These are phyloP conservation scores for Penicillium sp. DNA, from an alignment of 2,329 filamentous ascomycete species.

Conservation along the genomic window DNA sequence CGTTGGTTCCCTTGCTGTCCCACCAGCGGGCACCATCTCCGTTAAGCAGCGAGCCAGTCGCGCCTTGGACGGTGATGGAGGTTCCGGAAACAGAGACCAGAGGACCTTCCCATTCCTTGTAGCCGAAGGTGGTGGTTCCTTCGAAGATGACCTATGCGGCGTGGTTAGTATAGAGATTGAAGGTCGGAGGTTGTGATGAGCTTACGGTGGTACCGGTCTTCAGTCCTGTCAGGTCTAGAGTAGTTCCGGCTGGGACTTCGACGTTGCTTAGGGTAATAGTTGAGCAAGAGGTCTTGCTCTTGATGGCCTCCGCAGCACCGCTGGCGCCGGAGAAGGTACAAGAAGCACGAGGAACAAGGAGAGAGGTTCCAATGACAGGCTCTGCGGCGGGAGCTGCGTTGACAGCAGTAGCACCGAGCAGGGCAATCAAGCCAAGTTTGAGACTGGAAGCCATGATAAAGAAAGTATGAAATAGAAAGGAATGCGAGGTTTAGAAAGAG, in stretches of 20 bases:
- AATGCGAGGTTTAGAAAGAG: not conserved
- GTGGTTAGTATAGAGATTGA: not conserved
- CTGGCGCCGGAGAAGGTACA: not conserved
- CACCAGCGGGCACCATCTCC: slow-evolving; percentile 58
- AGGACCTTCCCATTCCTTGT: slow-evolving; percentile 63
- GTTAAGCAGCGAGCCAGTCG: slow-evolving; percentile 46
- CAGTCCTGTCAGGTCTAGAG: not conserved
- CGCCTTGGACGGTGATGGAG: slow-evolving; percentile 53
- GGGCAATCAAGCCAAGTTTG: not conserved
- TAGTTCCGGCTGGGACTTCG: not conserved
- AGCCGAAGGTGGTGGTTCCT: slow-evolving; percentile 64
- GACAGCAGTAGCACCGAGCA: not conserved
- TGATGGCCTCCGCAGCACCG: not conserved
- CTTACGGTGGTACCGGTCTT: not conserved
- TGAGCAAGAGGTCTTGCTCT: not conserved
- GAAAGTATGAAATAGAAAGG: not conserved
- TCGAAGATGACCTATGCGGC: slow-evolving; percentile 55
- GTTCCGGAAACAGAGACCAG: slow-evolving; percentile 60
- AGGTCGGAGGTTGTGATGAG: not conserved
- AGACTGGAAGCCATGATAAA: not conserved
- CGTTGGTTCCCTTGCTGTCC: slow-evolving; percentile 60
- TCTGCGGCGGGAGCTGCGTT: not conserved
- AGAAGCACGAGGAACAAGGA: not conserved
- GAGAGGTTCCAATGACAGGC: not conserved
- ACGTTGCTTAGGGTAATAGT: not conserved